Evolutionary conservation across 495 filamentous ascomycete species (phyloP).

Genomic region (Opeltia flavorubescens): DNA sequence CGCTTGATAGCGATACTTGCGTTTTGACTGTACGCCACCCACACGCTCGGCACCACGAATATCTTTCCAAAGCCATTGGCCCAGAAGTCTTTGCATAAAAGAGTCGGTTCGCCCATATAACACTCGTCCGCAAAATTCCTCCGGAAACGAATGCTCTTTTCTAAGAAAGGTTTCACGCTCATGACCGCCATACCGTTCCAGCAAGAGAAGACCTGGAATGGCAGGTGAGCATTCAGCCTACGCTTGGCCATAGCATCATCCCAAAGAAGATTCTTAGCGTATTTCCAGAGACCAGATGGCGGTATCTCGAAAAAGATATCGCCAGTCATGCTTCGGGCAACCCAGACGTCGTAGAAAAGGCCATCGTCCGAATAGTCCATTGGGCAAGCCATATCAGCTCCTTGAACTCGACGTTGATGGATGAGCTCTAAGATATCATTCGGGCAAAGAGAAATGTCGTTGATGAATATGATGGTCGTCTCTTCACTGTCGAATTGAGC

Average conservation of each 20-base stretch:
- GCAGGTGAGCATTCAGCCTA: slow-evolving; percentile 17
- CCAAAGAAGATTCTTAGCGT: slow-evolving; percentile 32
- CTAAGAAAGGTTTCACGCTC: slow-evolving; percentile 18
- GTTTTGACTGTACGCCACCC: neutral
- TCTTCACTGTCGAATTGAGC: slow-evolving; percentile 10
- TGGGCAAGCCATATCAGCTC: slow-evolving; percentile 36
- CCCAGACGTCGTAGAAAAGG: slow-evolving; percentile 37
- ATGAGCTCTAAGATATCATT: slow-evolving; percentile 38
- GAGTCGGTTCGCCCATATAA: slow-evolving; percentile 29
- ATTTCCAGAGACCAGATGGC: slow-evolving; percentile 25
- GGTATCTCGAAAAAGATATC: slow-evolving; percentile 37
- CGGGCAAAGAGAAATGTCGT: slow-evolving; percentile 31
- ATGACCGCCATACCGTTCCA: slow-evolving; percentile 34
- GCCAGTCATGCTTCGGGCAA: slow-evolving; percentile 31
- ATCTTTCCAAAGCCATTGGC: slow-evolving; percentile 29
- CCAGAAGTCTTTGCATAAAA: slow-evolving; percentile 39
- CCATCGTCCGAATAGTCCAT: slow-evolving; percentile 37
- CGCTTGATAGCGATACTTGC: neutral
- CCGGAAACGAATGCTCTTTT: slow-evolving; percentile 24
- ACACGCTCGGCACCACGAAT: slow-evolving; percentile 27
- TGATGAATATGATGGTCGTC: slow-evolving; percentile 32
- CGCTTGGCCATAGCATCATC: slow-evolving; percentile 19
- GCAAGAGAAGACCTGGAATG: slow-evolving; percentile 40
- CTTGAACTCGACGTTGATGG: slow-evolving; percentile 26
- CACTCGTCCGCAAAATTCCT: slow-evolving; percentile 23